Conservation (phyloP, 164 flowering plant species). For the Aristolochia californica region DNA sequence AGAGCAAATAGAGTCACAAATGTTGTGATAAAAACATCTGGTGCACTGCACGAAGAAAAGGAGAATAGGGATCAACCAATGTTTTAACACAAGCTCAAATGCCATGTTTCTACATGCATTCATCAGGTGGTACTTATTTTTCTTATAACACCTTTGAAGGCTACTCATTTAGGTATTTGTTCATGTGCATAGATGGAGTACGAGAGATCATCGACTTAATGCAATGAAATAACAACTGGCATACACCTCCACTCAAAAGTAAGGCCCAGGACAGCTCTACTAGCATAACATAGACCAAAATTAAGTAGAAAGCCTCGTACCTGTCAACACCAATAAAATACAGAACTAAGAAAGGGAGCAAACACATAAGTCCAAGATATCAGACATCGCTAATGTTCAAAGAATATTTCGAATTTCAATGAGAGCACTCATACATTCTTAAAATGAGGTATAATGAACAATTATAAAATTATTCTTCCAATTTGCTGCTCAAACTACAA, state of each 20-base stretch:
- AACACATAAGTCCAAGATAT: neutral
- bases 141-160: no score
- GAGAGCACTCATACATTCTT: no score
- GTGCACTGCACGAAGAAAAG: conserved; percentile 51
- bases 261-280: conserved; percentile 88
- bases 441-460: no score
- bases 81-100: neutral
- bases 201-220: neutral
- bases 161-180: neutral
- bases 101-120: neutral
- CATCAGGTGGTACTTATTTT: neutral
- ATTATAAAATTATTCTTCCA: no score
- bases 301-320: conserved; percentile 98
- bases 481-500: no score
- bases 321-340: conserved; percentile 28
- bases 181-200: neutral
- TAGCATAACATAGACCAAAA: conserved; percentile 94
- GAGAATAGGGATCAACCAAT: neutral
- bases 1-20: conserved; percentile 92
- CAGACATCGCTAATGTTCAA: no score
- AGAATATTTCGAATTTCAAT: no score
- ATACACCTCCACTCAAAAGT: conserved; percentile 86
- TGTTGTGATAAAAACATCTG: conserved; percentile 87
- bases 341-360: neutral
- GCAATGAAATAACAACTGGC: neutral